Evolutionary conservation across 371 early-diverging fungal genomes (phyloP), one percentile per base, ranked within the genome.

Genomic region (Haplosporangium sp.): DNA sequence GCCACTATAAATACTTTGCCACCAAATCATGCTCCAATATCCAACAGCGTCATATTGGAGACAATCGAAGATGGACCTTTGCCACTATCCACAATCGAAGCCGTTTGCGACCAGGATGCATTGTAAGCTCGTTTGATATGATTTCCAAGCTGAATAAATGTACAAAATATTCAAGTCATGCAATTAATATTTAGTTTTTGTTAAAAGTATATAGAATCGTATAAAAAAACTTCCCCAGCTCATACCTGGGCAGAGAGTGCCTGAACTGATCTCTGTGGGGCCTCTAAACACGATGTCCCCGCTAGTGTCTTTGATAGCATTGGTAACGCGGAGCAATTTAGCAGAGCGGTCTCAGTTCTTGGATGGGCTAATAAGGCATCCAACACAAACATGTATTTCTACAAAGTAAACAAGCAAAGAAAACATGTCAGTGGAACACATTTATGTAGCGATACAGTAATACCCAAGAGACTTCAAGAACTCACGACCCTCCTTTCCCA

Each of bases 401-500:
- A 61, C 13, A 13, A 37, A 53, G 27, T 27, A 27, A 27, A 27
- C 27, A 17, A 42, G 11, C 34, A 34, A 19, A 19, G 4, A 11
- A 50, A 45, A 15, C 11, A 6, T 17, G 38, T 40, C 0, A 44
- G 40, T 5, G n/a, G 62, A 34, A 11, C 35, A 7, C 3, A 27
- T 7, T 3, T 50, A 34, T 35, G 35, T 35, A 55, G 11, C 0
- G 10, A 55, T 5, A 13, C 34, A 47, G 6, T n/a, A 13, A 13
- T 59, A 10, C 0, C 40, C n/a, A 59, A 39, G 44, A 19, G 39
- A 4, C 27, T n/a, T 20, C 50, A 17, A 6, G 53, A 5, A 27
- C 77, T 59, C 66, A 79, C 81, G 50, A 74, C 52, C 15, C 81
- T 71, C 4, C 81, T 57, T 47, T 79, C 81, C 81, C 81, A 79